phyloP scores from a whole-genome alignment of 1,284 basidiomycete species.

The Austroboletus rostrupii region DNA sequence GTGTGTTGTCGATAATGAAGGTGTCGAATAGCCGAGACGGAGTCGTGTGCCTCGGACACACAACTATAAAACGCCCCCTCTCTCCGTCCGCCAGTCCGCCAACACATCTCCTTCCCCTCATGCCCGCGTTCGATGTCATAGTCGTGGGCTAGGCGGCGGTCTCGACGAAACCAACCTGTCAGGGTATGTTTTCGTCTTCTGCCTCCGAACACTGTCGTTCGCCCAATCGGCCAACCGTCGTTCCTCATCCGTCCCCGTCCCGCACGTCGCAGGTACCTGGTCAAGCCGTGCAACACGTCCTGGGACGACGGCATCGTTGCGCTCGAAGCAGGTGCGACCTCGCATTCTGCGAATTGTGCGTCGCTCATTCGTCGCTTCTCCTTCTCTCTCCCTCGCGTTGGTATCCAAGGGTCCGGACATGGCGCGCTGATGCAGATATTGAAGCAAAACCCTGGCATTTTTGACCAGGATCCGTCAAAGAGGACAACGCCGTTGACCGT shows the following conservation, averaged over 20 bases:
- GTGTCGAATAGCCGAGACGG: not conserved
- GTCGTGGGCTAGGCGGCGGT: conserved; percentile 75
- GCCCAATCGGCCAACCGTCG: not conserved
- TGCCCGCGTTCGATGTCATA: conserved; percentile 62
- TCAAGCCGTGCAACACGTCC: conserved; percentile 52
- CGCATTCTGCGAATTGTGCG: not conserved
- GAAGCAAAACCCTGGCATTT: conserved; percentile 47
- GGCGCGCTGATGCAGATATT: conserved; percentile 61
- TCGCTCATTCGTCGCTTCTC: not conserved
- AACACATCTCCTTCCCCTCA: conserved; percentile 10
- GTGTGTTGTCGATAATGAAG: not conserved
- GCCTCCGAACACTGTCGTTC: too few species aligned
- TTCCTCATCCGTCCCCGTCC: not conserved
- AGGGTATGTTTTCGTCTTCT: conserved; percentile 44
- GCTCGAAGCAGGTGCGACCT: conserved; percentile 65
- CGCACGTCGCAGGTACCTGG: conserved; percentile 52
- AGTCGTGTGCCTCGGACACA: not conserved
- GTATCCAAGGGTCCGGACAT: conserved; percentile 58
- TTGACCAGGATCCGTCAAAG: conserved; percentile 30
- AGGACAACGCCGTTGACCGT: conserved; percentile 22
- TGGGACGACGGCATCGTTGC: conserved; percentile 72
- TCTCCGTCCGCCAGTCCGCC: not conserved
- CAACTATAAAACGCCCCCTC: not conserved
- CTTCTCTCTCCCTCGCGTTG: not conserved
- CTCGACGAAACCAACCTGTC: conserved; percentile 73